These are phyloP conservation scores for Aspergillus ellipticus DNA, from an alignment of 495 filamentous ascomycete genomes.

Conservation along the genomic window DNA sequence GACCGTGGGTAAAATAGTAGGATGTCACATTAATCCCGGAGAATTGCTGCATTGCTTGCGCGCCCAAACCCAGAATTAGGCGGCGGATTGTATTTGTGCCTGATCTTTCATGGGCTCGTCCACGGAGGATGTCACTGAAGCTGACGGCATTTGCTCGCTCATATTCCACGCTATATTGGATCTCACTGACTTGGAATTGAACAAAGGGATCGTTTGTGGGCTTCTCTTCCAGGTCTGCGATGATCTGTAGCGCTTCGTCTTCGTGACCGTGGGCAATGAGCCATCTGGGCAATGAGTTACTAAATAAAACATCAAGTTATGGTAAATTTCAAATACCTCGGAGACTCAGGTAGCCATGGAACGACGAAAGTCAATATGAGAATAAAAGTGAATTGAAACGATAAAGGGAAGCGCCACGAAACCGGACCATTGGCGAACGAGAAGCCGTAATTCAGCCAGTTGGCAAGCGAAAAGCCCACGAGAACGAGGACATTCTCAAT, in stretches of 20 bases:
- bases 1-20: conserved; percentile 28
- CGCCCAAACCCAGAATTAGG: conserved; percentile 39
- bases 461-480: conserved; percentile 26
- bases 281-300: conserved; percentile 26
- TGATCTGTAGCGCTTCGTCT: conserved; percentile 38
- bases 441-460: conserved; percentile 51
- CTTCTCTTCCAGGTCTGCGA: conserved; percentile 41
- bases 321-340: conserved; percentile 32
- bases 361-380: conserved; percentile 39
- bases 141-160: conserved; percentile 36
- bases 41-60: conserved; percentile 47
- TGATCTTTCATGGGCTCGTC: conserved; percentile 1
- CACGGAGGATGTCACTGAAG: conserved; percentile 38
- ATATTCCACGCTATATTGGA: conserved; percentile 39
- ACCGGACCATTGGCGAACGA: conserved; percentile 36
- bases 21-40: conserved; percentile 24
- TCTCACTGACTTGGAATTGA: conserved; percentile 34
- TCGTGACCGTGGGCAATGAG: conserved; percentile 35
- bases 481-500: conserved; percentile 56
- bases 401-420: conserved; percentile 44
- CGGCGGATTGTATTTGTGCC: conserved; percentile 37
- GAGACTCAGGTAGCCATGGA: conserved; percentile 49
- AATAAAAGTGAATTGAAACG: conserved; percentile 48
- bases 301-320: no score
- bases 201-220: conserved; percentile 38